phyloP scores from a whole-genome alignment of 1,284 basidiomycete genomes.

The Erythrobasidium hasegawianum region DNA sequence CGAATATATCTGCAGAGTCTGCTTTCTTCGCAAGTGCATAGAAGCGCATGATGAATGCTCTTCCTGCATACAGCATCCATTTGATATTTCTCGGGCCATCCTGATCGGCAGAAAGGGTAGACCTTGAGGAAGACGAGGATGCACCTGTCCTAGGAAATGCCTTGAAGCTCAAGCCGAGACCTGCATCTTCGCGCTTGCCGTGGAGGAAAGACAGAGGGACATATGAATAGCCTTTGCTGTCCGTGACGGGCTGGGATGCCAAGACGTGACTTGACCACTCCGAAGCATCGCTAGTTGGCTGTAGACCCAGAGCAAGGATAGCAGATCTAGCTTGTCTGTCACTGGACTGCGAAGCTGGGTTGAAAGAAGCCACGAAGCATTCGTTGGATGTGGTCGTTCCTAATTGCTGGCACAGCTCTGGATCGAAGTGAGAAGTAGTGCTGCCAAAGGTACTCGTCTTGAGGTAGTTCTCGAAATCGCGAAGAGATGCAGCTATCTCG shows the following conservation, averaged over 20 bases:
- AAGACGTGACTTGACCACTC: background rate
- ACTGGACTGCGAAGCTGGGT: background rate
- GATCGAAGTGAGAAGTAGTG: constrained; percentile 10
- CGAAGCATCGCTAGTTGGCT: background rate
- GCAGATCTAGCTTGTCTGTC: no score
- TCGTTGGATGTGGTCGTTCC: background rate
- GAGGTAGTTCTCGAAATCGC: constrained; percentile 22
- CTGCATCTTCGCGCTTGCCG: constrained; percentile 6
- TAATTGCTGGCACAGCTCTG: constrained; percentile 14
- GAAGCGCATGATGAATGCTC: constrained; percentile 76
- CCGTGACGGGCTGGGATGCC: constrained; percentile 8
- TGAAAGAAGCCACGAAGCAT: constrained; percentile 25
- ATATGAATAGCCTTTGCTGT: constrained; percentile 19
- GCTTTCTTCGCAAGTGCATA: constrained; percentile 86
- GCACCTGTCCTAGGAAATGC: constrained; percentile 9
- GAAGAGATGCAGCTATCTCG: constrained; percentile 17
- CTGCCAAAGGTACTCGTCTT: background rate
- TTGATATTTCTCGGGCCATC: constrained; percentile 67
- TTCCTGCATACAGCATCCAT: constrained; percentile 80
- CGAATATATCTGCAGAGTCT: constrained; percentile 89
- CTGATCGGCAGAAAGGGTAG: constrained; percentile 47
- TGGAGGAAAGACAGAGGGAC: constrained; percentile 14
- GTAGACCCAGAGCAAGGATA: constrained; percentile 6
- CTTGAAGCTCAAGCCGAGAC: constrained; percentile 28
- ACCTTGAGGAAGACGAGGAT: background rate